Evolutionary conservation across 805 yeast species (phyloP).

Genomic region (Metschnikowia lunata): DNA sequence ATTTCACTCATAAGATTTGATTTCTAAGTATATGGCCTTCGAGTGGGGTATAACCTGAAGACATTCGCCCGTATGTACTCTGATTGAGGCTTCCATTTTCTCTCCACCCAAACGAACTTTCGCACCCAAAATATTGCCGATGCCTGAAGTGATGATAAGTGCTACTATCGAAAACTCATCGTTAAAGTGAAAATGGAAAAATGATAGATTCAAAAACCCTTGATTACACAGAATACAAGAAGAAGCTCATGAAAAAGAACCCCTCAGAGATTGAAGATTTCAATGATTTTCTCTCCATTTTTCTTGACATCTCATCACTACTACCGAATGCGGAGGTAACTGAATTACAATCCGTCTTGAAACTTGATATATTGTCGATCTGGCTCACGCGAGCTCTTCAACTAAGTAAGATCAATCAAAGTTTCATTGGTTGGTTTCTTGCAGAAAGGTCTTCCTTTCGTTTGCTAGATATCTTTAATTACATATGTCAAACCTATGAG

Average conservation of each 20-base stretch:
- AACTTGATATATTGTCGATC: slow-evolving; percentile 54
- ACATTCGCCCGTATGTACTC: no score
- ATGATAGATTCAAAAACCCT: neutral
- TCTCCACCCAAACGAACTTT: no score
- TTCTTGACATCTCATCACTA: neutral
- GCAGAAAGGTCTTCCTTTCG: neutral
- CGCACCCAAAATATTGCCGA: no score
- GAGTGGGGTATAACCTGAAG: no score
- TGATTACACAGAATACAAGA: slow-evolving; percentile 1
- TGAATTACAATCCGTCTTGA: slow-evolving; percentile 12
- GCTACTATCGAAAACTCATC: no score
- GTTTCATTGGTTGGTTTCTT: neutral
- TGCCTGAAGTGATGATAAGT: no score
- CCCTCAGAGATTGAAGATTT: slow-evolving; percentile 1
- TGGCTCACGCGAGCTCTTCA: slow-evolving; percentile 61
- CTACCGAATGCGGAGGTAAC: slow-evolving; percentile 1
- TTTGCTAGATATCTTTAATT: slow-evolving; percentile 40
- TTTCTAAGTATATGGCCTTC: no score
- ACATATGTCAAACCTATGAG: slow-evolving; percentile 64
- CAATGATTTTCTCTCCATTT: neutral
- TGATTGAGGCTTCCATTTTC: no score
- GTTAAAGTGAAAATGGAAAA: no score
- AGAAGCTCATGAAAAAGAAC: slow-evolving; percentile 4
- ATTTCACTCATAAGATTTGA: no score
- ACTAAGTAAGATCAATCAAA: slow-evolving; percentile 6